A percentile compares a stretch with the other conserved stretches of the same genome.
Conservation (phyloP, 768 basidiomycete species). For the Lactarius hengduanensis region DNA sequence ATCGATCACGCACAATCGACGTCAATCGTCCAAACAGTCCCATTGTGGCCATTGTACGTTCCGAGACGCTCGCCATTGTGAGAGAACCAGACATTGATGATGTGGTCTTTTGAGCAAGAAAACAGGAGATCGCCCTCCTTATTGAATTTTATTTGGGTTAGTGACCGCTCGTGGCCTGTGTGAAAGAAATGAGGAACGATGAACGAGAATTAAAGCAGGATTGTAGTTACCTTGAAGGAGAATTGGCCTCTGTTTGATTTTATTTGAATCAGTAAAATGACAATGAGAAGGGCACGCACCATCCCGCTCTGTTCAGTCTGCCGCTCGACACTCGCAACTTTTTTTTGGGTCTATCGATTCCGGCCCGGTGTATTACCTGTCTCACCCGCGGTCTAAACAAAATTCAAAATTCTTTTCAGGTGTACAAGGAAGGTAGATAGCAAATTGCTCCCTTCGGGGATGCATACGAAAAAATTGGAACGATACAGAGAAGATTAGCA, state of each 20-base stretch:
- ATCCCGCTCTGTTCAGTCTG: background rate
- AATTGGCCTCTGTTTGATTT: background rate
- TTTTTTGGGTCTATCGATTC: background rate
- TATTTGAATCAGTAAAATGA: background rate
- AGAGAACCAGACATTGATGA: conserved; percentile 96
- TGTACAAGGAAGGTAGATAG: background rate
- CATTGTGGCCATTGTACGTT: conserved; percentile 95
- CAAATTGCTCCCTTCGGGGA: conserved; percentile 66
- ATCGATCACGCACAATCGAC: conserved; percentile 74
- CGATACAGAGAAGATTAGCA: conserved; percentile 99
- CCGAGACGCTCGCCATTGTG: conserved; percentile 97
- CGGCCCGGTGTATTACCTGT: background rate
- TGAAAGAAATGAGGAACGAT: background rate
- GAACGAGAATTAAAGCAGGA: conserved; percentile 37
- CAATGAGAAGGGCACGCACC: background rate
- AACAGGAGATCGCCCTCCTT: conserved; percentile 94
- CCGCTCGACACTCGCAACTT: background rate
- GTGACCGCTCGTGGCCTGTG: conserved; percentile 93
- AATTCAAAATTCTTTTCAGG: background rate
- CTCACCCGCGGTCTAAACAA: background rate
- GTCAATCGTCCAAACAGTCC: conserved; percentile 95
- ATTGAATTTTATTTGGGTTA: conserved; percentile 98
- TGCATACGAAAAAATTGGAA: conserved; percentile 99
- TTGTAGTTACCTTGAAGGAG: conserved; percentile 11
- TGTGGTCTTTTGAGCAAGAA: conserved; percentile 91